Evolutionary conservation across 495 filamentous ascomycete species (phyloP), one percentile per base, ranked within the genome.

Genomic region (Talaromyces thailandensis): DNA sequence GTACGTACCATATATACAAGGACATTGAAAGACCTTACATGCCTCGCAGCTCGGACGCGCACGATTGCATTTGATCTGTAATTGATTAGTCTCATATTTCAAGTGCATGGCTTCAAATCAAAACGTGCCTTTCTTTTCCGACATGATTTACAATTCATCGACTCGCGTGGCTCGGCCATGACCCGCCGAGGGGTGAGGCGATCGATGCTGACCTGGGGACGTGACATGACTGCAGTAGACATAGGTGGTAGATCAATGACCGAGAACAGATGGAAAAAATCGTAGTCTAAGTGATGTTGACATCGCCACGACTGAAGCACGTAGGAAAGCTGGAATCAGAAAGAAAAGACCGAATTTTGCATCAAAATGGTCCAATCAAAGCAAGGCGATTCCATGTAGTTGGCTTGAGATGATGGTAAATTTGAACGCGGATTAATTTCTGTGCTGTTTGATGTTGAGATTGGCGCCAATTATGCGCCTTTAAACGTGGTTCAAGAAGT

Each of bases 71-170:
- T 95, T 95, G 79, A 93, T 93, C 90, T 91, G 65, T 45, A 6
- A 7, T 14, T 32, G 23, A 43, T 59, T 16, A 59, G 57, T 32
- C 57, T 23, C 6, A 14, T 63, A 2, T 58, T 35, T 21, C 43
- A 21, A 11, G 8, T 11, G 8, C 43, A 23, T 29, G 14, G 16
- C 35, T 51, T 31, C 25, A 45, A 18, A 14, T 1, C 16, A 40
- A 53, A 16, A 71, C 57, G 2, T 58, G 91, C 89, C 80, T 95
- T 95, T 68, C 91, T 82, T 72, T 93, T 95, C 65, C 91, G 85
- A 79, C 91, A 95, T 24, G 88, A 92, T 71, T 95, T 93, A 84
- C 91, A 95, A 73, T 95, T 95, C 91, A 95, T 95, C 21, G 89
- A 87, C 76, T 93, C 89, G 65, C 90, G 86, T 24, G 88, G 89